phyloP scores from a whole-genome alignment of 2,329 filamentous ascomycete genomes.

The Aspergillus proliferans region DNA sequence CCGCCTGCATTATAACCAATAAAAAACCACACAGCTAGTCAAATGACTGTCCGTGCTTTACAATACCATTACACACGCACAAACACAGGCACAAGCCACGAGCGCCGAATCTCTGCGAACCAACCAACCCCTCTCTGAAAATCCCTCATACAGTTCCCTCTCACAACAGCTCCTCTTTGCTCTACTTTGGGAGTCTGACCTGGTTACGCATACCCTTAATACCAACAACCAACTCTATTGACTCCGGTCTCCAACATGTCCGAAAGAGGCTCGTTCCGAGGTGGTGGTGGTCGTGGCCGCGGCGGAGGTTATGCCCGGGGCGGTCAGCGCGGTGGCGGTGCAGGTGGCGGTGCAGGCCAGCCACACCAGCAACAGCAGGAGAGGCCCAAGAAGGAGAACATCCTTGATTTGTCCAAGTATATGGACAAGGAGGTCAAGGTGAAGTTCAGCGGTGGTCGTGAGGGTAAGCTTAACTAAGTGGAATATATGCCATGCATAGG shows the following conservation, averaged over 20 bases:
- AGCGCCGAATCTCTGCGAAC: not conserved
- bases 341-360: conserved; percentile 37
- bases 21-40: too few relatives aligned
- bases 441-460: conserved; percentile 91
- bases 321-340: conserved; percentile 42
- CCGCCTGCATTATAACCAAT: too few relatives aligned
- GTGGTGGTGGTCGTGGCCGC: conserved; percentile 27
- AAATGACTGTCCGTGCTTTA: too few relatives aligned
- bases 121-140: conserved; percentile 8
- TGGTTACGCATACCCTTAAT: too few relatives aligned
- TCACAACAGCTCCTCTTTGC: not conserved
- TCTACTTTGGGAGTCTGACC: too few relatives aligned
- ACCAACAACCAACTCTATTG: not conserved
- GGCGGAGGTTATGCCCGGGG: conserved; percentile 41
- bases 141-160: conserved; percentile 16
- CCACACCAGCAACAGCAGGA: conserved; percentile 49
- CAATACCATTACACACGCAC: not conserved
- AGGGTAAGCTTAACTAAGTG: conserved; percentile 54
- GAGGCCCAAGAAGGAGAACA: conserved; percentile 96
- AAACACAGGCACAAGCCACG: not conserved
- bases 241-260: conserved; percentile 26
- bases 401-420: conserved; percentile 89
- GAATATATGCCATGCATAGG: not conserved
- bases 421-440: conserved; percentile 94
- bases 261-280: conserved; percentile 51